Conservation (phyloP, 768 basidiomycete species). For the Lactarius vividus region DNA sequence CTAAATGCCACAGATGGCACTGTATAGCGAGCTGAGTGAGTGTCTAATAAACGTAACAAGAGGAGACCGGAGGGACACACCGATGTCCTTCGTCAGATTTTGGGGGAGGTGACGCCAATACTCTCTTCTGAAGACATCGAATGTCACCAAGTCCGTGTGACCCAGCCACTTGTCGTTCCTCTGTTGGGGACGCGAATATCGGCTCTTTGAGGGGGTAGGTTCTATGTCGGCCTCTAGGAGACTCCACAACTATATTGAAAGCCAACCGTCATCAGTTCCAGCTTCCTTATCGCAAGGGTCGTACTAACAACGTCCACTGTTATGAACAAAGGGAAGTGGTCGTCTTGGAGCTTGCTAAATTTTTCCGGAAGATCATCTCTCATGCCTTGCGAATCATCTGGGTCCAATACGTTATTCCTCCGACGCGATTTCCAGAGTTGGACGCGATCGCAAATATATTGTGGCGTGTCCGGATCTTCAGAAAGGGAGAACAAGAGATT, state of each 20-base stretch:
- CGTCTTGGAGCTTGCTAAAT: constrained; percentile 55
- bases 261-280: background rate
- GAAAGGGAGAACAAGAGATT: constrained; percentile 49
- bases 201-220: background rate
- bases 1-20: constrained; percentile 62
- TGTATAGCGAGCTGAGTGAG: constrained; percentile 30
- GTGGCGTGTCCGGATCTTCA: constrained; percentile 36
- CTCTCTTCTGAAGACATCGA: constrained; percentile 43
- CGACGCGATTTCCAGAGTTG: constrained; percentile 21
- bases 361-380: constrained; percentile 46
- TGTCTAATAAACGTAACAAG: background rate
- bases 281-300: background rate
- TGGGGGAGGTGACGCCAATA: constrained; percentile 66
- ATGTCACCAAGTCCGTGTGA: constrained; percentile 38
- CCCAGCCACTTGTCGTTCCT: constrained; percentile 5
- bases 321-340: constrained; percentile 68
- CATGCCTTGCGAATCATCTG: constrained; percentile 44
- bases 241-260: constrained; percentile 41
- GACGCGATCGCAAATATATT: constrained; percentile 39
- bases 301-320: constrained; percentile 59
- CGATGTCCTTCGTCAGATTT: constrained; percentile 48
- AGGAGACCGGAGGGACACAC: constrained; percentile 35
- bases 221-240: constrained; percentile 49
- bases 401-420: constrained; percentile 36
- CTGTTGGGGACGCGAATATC: constrained; percentile 4